These are phyloP conservation scores for Globisporangium nagaii DNA, from an alignment of 352 stramenopile genomes.

Conservation along the genomic window DNA sequence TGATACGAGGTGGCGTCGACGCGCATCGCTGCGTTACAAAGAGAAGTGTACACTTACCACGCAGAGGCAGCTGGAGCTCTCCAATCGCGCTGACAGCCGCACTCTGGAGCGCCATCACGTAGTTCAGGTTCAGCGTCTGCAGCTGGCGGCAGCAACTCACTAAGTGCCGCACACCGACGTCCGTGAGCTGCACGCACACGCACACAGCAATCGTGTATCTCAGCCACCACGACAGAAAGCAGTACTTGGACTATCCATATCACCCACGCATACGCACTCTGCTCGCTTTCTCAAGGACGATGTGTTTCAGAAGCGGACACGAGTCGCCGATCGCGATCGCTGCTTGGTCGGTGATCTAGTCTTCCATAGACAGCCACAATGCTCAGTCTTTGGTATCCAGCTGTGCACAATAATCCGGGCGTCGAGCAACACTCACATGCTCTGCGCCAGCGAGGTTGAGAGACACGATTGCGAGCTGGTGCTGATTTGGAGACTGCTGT, in stretches of 20 bases:
- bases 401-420: not conserved
- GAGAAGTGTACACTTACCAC: slow-evolving; percentile 21
- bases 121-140: slow-evolving; percentile 48
- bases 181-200: slow-evolving; percentile 40
- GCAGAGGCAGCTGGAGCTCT: slow-evolving; percentile 42
- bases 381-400: not conserved
- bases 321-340: slow-evolving; percentile 9
- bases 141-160: slow-evolving; percentile 41
- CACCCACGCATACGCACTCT: not conserved
- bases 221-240: too few species aligned
- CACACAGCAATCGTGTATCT: too few species aligned
- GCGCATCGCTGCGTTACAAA: not conserved
- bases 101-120: slow-evolving; percentile 43
- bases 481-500: not conserved
- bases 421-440: slow-evolving; percentile 18
- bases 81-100: slow-evolving; percentile 46
- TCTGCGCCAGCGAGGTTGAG: slow-evolving; percentile 63
- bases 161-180: slow-evolving; percentile 47
- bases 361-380: not conserved
- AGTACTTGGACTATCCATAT: not conserved
- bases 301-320: slow-evolving; percentile 7
- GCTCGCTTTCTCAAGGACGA: slow-evolving; percentile 9
- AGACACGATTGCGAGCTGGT: not conserved
- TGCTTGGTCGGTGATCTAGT: slow-evolving; percentile 13
- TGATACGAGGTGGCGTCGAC: too few species aligned